A percentile compares a stretch with the other conserved stretches of the same genome.
phyloP scores from a whole-genome alignment of 129 eudicot genomes.

The carrot (Daucus carota) region DNA sequence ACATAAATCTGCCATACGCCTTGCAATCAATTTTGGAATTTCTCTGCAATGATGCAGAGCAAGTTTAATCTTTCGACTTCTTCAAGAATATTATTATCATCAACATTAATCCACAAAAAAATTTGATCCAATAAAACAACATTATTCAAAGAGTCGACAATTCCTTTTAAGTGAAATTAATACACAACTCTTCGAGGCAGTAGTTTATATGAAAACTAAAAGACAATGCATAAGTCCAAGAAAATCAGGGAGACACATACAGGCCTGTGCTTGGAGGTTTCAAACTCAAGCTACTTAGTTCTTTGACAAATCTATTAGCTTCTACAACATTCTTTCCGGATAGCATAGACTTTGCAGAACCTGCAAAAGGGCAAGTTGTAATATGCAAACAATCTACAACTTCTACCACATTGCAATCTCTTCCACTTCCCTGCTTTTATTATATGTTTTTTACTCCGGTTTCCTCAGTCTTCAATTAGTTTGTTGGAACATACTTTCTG shows the following conservation, averaged over 20 bases:
- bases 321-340: slow-evolving; percentile 48
- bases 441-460: background rate
- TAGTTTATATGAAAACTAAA: background rate
- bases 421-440: background rate
- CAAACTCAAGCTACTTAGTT: slow-evolving; percentile 38
- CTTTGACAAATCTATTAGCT: slow-evolving; percentile 49
- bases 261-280: slow-evolving; percentile 36
- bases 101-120: background rate
- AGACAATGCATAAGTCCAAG: background rate
- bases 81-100: background rate
- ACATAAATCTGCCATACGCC: slow-evolving; percentile 51
- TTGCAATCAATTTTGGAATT: slow-evolving; percentile 56
- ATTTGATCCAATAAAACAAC: background rate
- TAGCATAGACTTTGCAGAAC: slow-evolving; percentile 76
- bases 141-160: background rate
- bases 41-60: slow-evolving; percentile 42
- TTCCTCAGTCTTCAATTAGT: background rate
- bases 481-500: background rate
- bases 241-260: slow-evolving; percentile 39
- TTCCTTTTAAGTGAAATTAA: background rate
- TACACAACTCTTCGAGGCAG: background rate
- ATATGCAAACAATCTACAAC: background rate
- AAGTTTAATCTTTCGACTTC: slow-evolving; percentile 4
- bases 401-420: background rate
- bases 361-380: slow-evolving; percentile 28